Conservation (phyloP, 805 yeast species). For the Kodamaea leandrae region DNA sequence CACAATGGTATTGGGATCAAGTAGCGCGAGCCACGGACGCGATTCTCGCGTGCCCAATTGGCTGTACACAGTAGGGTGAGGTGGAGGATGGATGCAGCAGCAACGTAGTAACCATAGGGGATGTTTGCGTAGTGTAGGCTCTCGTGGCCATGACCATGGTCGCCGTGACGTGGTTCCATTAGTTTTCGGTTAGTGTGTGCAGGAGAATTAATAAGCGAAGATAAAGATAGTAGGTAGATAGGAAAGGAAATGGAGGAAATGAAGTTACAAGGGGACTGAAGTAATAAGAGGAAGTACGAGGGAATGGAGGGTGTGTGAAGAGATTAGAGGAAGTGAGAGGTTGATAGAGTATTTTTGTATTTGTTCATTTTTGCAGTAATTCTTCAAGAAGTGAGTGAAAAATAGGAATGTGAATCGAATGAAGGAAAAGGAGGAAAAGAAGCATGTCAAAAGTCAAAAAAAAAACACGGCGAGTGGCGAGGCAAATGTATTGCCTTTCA, state of each 20-base stretch:
- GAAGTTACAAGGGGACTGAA: not conserved
- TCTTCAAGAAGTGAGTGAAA: too few relatives aligned
- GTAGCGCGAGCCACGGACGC: slow-evolving; percentile 38
- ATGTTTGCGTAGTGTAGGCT: slow-evolving; percentile 50
- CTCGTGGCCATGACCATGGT: not conserved
- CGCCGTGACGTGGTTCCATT: slow-evolving; percentile 1
- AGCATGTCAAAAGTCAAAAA: too few relatives aligned
- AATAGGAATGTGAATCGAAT: too few relatives aligned
- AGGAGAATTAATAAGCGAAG: too few relatives aligned
- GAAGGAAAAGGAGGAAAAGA: too few relatives aligned
- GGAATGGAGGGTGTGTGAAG: too few relatives aligned
- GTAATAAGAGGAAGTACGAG: too few relatives aligned
- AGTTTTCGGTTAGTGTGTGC: not conserved
- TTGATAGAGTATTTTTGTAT: too few relatives aligned
- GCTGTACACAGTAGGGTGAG: slow-evolving; percentile 32
- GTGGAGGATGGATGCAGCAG: slow-evolving; percentile 43
- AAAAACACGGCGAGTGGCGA: too few relatives aligned
- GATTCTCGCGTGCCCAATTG: slow-evolving; percentile 28
- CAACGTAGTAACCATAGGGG: slow-evolving; percentile 56
- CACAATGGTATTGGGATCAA: slow-evolving; percentile 28
- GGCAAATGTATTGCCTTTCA: too few relatives aligned
- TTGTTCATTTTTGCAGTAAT: too few relatives aligned
- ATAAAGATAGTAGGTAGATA: not conserved
- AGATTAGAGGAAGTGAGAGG: too few relatives aligned
- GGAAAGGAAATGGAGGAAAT: not conserved